These are phyloP conservation scores for Lycium barbarum DNA, from an alignment of 257 asterid species.

Conservation along the genomic window DNA sequence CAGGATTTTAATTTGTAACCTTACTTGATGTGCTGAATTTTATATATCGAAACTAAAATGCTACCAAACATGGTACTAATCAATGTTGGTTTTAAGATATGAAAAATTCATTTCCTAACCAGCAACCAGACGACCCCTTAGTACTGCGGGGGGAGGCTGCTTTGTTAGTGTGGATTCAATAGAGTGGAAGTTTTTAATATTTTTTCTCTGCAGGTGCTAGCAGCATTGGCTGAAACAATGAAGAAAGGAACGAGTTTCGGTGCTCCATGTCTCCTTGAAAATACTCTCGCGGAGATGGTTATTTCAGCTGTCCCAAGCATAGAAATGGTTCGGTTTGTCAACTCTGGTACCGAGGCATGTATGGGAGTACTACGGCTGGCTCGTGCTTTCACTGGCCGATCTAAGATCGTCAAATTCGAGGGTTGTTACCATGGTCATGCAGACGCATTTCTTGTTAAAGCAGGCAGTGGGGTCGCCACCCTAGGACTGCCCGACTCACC, in stretches of 20 bases:
- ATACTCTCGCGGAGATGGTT: conserved; percentile 90
- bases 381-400: conserved; percentile 89
- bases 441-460: conserved; percentile 96
- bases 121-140: not conserved
- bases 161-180: not conserved
- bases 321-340: conserved; percentile 98
- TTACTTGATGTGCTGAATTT: no score
- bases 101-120: no score
- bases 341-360: conserved; percentile 99
- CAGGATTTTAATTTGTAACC: no score
- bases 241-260: conserved; percentile 99
- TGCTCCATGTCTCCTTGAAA: conserved; percentile 97
- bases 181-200: not conserved
- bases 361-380: conserved; percentile 95
- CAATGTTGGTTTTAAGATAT: no score
- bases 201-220: conserved; percentile 64
- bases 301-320: conserved; percentile 95
- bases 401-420: conserved; percentile 89
- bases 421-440: conserved; percentile 99
- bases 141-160: not conserved
- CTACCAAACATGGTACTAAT: no score
- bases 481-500: conserved; percentile 98
- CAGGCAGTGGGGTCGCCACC: conserved; percentile 99
- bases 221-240: conserved; percentile 94
- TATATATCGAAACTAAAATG: no score